Evolutionary conservation across 345 rosid genomes (phyloP), one percentile per base, ranked within the genome.

Genomic region (Eucalyptus pumila): DNA sequence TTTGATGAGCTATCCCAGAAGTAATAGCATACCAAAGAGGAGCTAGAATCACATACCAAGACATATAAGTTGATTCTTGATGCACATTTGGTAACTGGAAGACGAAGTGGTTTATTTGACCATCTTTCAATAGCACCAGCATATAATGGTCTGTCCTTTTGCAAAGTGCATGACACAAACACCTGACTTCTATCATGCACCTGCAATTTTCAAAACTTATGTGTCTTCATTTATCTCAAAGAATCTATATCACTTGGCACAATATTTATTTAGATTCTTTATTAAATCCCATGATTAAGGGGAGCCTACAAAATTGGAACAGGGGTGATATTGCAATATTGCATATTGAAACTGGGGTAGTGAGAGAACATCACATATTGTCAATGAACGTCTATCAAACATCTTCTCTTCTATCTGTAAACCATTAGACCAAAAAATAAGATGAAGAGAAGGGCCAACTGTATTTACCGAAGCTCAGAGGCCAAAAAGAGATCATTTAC

Each of bases 101-200:
- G 94, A 60, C 67, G 50, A 88, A 97, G 91, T 87, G 92, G 91
- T 91, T 90, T 92, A 90, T 94, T 94, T 88, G 97, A 96, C 97
- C 95, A 94, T 94, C 99, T 94, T 89, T 95, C 98, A 88, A 93
- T 93, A 60, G 91, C 89, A 87, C 96, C 98, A 86, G 85, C 91
- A 93, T 92, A 94, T 49, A 90, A 90, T 69, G 94, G 95, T 91
- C 92, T 90, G 80, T 90, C 89, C 89, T 88, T 93, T 88, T 51
- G 91, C 47, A 93, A 91, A 93, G 92, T 26, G 87, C 99, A 97
- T 50, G 95, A 94, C 49, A 94, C 81, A 87, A 94, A 96, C 90
- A 97, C 96, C 91, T 95, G 98, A 92, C 95, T 99, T 93, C 98
- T 95, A 91, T 97, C 99, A 93, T 96, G 97, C 86, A 97, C 97